Evolutionary conservation across 176 grass and related monocot genomes (phyloP).

Genomic region (Oryza meridionalis): DNA sequence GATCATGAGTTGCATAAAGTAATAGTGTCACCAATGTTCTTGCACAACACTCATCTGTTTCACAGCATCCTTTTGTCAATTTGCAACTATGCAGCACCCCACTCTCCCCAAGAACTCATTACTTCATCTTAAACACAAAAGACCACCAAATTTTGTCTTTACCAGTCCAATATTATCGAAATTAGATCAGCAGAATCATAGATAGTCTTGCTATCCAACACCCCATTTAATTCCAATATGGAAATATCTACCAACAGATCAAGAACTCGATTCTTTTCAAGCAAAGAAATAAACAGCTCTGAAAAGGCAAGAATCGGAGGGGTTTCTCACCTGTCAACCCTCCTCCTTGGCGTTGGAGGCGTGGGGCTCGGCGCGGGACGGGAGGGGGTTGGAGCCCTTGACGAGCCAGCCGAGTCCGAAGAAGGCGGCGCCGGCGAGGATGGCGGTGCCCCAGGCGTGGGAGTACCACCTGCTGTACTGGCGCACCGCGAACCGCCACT

Average conservation of each 20-base stretch:
- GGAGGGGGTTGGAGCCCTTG: constrained; percentile 86
- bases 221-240: background rate
- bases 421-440: constrained; percentile 75
- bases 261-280: background rate
- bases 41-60: background rate
- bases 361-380: constrained; percentile 43
- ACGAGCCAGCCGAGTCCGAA: constrained; percentile 75
- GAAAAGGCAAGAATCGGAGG: background rate
- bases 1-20: background rate
- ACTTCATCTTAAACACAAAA: background rate
- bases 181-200: background rate
- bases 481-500: constrained; percentile 83
- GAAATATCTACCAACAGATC: background rate
- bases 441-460: constrained; percentile 88
- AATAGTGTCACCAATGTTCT: background rate
- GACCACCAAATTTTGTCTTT: background rate
- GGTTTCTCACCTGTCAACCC: constrained; percentile 37
- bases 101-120: background rate
- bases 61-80: background rate
- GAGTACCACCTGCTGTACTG: constrained; percentile 98
- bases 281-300: background rate
- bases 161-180: background rate
- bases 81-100: background rate
- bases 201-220: background rate
- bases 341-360: constrained; percentile 6